A percentile compares a stretch with the other conserved stretches of the same genome.
These are phyloP conservation scores for Boeremia exigua DNA, from an alignment of 2,329 filamentous ascomycete genomes.

Conservation along the genomic window DNA sequence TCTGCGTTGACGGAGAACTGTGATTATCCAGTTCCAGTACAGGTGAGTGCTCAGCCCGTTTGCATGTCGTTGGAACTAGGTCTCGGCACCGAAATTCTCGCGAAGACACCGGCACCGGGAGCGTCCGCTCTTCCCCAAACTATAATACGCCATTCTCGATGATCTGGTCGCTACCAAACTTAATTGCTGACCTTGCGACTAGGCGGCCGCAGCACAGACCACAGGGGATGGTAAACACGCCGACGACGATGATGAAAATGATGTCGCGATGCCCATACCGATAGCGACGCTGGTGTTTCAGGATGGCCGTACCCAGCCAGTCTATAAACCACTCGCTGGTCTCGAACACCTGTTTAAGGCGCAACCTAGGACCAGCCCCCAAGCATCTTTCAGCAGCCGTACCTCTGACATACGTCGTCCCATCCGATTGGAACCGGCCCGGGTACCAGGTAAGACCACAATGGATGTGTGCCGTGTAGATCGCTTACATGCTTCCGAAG, in stretches of 20 bases:
- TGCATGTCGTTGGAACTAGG: slow-evolving; percentile 24
- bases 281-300: slow-evolving; percentile 31
- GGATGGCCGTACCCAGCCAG: slow-evolving; percentile 28
- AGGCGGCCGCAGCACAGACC: neutral
- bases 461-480: neutral
- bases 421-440: slow-evolving; percentile 4
- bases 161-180: neutral
- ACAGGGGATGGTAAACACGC: neutral
- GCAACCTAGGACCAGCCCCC: neutral
- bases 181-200: neutral
- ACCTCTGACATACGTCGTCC: neutral
- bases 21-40: slow-evolving; percentile 6
- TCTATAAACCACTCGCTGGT: slow-evolving; percentile 30
- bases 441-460: slow-evolving; percentile 14
- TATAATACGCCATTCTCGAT: neutral
- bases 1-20: slow-evolving; percentile 9
- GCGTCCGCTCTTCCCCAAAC: slow-evolving; percentile 19
- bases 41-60: slow-evolving; percentile 12
- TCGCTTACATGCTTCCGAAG: slow-evolving; percentile 18
- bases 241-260: slow-evolving; percentile 13
- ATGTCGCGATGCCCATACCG: slow-evolving; percentile 24
- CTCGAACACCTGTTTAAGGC: slow-evolving; percentile 34
- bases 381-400: neutral
- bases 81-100: slow-evolving; percentile 17
- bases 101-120: slow-evolving; percentile 14